Evolutionary conservation across 495 filamentous ascomycete species (phyloP), one percentile per base, ranked within the genome.

Genomic region (Achaetomiella virescens): DNA sequence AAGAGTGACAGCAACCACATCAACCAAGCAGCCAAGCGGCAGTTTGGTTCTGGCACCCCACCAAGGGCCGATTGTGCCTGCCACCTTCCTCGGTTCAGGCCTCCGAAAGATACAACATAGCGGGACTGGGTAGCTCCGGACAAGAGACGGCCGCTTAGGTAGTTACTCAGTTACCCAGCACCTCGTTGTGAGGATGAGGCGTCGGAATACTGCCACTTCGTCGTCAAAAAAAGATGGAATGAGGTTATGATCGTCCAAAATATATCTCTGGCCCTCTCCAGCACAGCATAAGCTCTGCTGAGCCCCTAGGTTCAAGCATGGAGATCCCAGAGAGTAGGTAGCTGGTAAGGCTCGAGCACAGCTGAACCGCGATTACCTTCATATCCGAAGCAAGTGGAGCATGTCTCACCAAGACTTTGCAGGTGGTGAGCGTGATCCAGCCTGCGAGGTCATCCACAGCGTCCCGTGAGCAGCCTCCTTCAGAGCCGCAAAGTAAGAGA

Each of bases 11-110:
- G 12, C 38, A 38, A 31, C 38, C 14, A 27, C 40, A n/a, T n/a
- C n/a, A 43, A 52, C 49, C 24, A 21, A n/a, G 10, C 8, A 14
- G 24, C 24, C 33, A 40, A 40, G 35, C 36, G 3, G 48, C 21
- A 3, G 15, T 35, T 22, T 15, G 9, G 12, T 20, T n/a, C 9
- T 7, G 48, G 12, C 48, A 14, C 36, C 49, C 25, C 14, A 36
- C 38, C 43, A 53, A 33, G 50, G 50, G 50, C 50, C 50, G 50
- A 53, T 43, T 53, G 37, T 42, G n/a, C 31, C 20, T 35, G 40
- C 17, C 24, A 21, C 27, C 27, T 22, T 35, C 2, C 7, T n/a
- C 49, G 37, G 37, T 2, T 1, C 21, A 52, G 6, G 20, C 24
- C 21, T n/a, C 50, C 38, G 14, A 47, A 46, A 38, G 12, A 14